These are phyloP conservation scores for Fusarium aywerte DNA, from an alignment of 2,329 filamentous ascomycete species.

Conservation along the genomic window DNA sequence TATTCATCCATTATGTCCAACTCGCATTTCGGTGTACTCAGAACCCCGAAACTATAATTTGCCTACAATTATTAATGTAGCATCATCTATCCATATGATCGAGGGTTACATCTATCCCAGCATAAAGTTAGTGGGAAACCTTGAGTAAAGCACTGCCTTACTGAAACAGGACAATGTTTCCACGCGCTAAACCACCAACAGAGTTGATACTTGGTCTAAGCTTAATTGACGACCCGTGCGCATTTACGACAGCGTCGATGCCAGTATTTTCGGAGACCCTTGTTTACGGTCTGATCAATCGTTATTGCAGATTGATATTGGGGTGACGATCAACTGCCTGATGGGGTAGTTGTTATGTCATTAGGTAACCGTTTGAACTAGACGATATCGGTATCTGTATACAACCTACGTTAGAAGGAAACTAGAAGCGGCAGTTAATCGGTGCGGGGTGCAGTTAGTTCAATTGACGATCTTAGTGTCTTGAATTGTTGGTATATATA, in stretches of 20 bases:
- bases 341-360: not conserved
- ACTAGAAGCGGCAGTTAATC: not conserved
- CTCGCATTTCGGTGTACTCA: not conserved
- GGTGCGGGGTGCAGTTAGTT: not conserved
- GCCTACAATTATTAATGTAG: not conserved
- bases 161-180: not conserved
- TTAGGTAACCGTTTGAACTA: not conserved
- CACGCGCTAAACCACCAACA: not conserved
- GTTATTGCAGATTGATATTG: not conserved
- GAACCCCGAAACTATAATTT: not conserved
- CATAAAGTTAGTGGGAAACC: not conserved
- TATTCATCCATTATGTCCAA: too few species aligned
- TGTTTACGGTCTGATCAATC: not conserved
- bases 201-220: not conserved
- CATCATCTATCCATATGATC: not conserved
- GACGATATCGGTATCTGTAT: not conserved
- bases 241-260: not conserved
- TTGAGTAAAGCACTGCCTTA: not conserved
- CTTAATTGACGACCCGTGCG: not conserved
- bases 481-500: not conserved
- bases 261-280: not conserved
- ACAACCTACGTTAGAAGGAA: not conserved
- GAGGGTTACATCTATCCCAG: not conserved
- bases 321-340: not conserved
- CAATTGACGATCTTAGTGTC: not conserved